Percentiles rank a stretch among this genome's conserved stretches.
Conservation (phyloP, 331 rosid genomes). For the Erythrophleum ivorense region DNA sequence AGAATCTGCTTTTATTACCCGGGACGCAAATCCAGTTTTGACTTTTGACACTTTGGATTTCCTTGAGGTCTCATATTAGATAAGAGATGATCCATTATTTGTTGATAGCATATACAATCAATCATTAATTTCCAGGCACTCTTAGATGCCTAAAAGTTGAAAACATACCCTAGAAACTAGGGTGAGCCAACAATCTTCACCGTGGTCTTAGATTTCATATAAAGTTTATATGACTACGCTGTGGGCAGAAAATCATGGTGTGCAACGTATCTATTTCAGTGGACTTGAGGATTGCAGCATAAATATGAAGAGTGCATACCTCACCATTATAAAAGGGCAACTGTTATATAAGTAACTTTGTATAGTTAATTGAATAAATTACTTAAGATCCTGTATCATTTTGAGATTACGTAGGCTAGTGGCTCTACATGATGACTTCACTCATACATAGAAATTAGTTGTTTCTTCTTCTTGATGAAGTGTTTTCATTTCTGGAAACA, state of each 20-base stretch:
- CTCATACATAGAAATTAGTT: conserved; percentile 1
- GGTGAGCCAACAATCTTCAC: background rate
- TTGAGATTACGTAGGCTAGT: background rate
- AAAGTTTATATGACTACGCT: background rate
- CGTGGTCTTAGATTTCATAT: background rate
- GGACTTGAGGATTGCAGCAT: conserved; percentile 14
- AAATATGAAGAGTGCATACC: background rate
- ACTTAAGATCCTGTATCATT: background rate
- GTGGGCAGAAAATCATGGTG: background rate
- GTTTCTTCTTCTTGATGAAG: conserved; percentile 2
- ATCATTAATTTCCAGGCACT: conserved; percentile 1
- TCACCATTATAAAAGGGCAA: background rate
- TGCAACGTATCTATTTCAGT: background rate
- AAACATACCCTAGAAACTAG: background rate
- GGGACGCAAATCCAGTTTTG: conserved; percentile 1
- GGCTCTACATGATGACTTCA: background rate
- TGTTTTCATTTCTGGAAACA: background rate
- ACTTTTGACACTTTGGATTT: conserved; percentile 13
- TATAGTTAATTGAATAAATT: background rate
- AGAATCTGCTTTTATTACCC: background rate
- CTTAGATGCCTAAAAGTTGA: conserved; percentile 3
- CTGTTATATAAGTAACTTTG: background rate
- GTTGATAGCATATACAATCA: background rate
- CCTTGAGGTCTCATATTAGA: background rate
- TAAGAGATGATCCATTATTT: background rate